Base-by-base conservation (phyloP, 345 rosid genomes). In the Viola odorata region DNA sequence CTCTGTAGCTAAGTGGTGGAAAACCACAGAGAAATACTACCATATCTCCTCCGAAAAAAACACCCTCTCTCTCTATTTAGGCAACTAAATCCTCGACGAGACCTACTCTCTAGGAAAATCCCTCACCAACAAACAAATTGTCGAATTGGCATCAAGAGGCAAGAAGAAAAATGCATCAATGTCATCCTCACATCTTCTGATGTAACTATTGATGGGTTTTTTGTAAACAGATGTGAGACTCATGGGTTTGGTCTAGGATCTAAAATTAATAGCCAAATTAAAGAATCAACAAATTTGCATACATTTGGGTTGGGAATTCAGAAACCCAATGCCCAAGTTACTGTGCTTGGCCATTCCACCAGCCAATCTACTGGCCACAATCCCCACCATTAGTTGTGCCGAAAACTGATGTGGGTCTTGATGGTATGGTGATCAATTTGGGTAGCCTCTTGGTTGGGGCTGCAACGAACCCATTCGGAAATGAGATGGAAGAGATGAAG, bases 261-360 rank as follows among this genome's bases (percentile, higher is more conserved):
- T 4, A 66, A 62, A 13, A 36, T 14, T 23, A 23, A 23, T 14
- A 70, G 66, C 12, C 58, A 57, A 32, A 49, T 52, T 12, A 74
- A 70, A 7, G 77, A 45, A 63, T 45, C 50, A 61, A 71, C 61
- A 85, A 73, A 52, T 85, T 80, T 23, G 89, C 91, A 1, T 89
- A 86, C 73, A 75, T 87, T 6, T 89, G 96, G 96, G 89, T 89
- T 0, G 96, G 96, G 1, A 85, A 87, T 77, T 81, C 95, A 0
- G 89, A 76, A 64, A 78, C 62, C 0, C 89, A 89, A 52, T 89
- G 96, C 77, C 95, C 95, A 0, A 91, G 91, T 4, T 83, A 77
- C 66, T 89, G 96, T 53, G 96, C 96, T 0, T 89, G 96, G 96
- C 96, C 96, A 3, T 87, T 87, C 69, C 96, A 89, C 70, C 83